These are phyloP conservation scores for Pseudogymnoascus sp. DNA, from an alignment of 2,329 filamentous ascomycete species.

Conservation along the genomic window DNA sequence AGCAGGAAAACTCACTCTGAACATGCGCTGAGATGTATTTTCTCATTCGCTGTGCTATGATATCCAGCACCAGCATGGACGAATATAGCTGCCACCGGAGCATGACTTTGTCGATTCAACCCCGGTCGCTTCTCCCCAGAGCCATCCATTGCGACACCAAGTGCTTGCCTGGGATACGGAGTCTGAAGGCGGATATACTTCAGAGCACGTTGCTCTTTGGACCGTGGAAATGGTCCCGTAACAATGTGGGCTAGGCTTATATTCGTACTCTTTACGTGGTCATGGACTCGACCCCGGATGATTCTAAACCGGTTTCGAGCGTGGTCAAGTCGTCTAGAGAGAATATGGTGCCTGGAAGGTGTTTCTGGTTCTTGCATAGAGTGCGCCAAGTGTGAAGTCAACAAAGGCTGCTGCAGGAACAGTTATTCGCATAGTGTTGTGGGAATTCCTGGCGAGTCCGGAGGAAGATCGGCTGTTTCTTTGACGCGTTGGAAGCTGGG, in stretches of 20 bases:
- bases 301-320: not conserved
- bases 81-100: slow-evolving; percentile 67
- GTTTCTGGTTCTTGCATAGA: not conserved
- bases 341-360: not conserved
- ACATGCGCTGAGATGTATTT: slow-evolving; percentile 76
- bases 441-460: not conserved
- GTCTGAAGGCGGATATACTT: not conserved
- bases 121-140: slow-evolving; percentile 20
- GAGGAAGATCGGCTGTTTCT: not conserved
- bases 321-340: not conserved
- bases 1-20: slow-evolving; percentile 59
- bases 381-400: not conserved
- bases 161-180: not conserved
- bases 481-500: not conserved
- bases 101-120: slow-evolving; percentile 4
- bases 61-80: slow-evolving; percentile 94
- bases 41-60: slow-evolving; percentile 81
- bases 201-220: not conserved
- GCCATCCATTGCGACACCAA: slow-evolving; percentile 22
- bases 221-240: not conserved
- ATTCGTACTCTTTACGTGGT: not conserved
- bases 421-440: not conserved
- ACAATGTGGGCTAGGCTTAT: not conserved
- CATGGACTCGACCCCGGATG: not conserved
- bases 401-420: not conserved